A percentile compares a stretch with the other conserved stretches of the same genome.
phyloP scores from a whole-genome alignment of 805 yeast genomes.

The Kurtzmaniella fragi region DNA sequence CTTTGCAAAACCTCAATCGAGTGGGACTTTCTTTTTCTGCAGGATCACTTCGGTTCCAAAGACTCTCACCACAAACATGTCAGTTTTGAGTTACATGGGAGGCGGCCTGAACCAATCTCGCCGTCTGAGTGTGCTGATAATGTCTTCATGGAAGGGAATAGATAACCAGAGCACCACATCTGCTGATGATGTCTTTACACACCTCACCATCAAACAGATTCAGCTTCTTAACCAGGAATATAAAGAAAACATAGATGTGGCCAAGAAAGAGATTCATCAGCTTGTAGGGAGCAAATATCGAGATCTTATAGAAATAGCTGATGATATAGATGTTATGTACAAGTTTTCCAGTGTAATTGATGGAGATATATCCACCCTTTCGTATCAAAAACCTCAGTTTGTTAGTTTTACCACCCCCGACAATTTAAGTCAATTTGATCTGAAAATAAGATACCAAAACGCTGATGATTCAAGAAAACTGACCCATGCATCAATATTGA shows the following conservation, averaged over 20 bases:
- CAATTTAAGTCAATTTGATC: slow-evolving; percentile 15
- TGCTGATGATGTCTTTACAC: slow-evolving; percentile 31
- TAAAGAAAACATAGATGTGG: slow-evolving; percentile 17
- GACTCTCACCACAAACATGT: too few species aligned
- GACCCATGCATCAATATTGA: slow-evolving; percentile 20
- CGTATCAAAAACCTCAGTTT: slow-evolving; percentile 25
- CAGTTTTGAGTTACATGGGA: too few species aligned
- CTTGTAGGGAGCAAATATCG: slow-evolving; percentile 38
- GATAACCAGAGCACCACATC: slow-evolving; percentile 8
- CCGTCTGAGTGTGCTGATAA: background rate
- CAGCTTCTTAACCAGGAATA: slow-evolving; percentile 26
- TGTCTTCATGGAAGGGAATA: slow-evolving; percentile 1
- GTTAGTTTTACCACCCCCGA: slow-evolving; percentile 17
- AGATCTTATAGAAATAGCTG: slow-evolving; percentile 40
- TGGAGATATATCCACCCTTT: slow-evolving; percentile 21
- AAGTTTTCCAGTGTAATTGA: slow-evolving; percentile 17
- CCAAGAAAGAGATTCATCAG: slow-evolving; percentile 29
- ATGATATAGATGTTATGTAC: slow-evolving; percentile 33
- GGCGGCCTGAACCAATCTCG: background rate
- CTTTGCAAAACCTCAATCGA: too few species aligned
- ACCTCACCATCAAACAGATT: slow-evolving; percentile 27
- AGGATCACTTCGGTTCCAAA: too few species aligned
- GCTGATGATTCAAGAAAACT: slow-evolving; percentile 14
- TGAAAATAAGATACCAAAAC: slow-evolving; percentile 10
- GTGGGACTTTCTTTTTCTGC: too few species aligned